Percentiles rank a stretch among this genome's conserved stretches.
Evolutionary conservation across 1,284 basidiomycete genomes (phyloP).

Genomic region (Neotropicomus parvogracilis): DNA sequence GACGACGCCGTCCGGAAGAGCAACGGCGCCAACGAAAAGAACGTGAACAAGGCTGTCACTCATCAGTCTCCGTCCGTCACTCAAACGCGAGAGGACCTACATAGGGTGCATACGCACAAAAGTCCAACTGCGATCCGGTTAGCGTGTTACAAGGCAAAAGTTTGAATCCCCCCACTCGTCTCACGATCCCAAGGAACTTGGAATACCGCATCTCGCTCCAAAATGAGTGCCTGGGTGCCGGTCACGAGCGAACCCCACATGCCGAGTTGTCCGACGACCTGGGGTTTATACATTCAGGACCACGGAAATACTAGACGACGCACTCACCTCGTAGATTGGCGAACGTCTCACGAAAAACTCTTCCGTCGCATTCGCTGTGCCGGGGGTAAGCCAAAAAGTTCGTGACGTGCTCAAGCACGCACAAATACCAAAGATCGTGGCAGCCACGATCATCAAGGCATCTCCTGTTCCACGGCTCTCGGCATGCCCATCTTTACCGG

Average conservation of each 20-base stretch:
- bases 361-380: constrained; percentile 75
- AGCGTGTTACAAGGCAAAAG: neutral
- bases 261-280: constrained; percentile 79
- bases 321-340: constrained; percentile 68
- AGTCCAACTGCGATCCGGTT: constrained; percentile 54
- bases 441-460: constrained; percentile 78
- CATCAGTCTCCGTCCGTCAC: constrained; percentile 11
- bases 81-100: constrained; percentile 27
- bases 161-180: constrained; percentile 48
- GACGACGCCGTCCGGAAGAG: constrained; percentile 80
- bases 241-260: constrained; percentile 79
- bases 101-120: constrained; percentile 61
- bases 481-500: constrained; percentile 64
- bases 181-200: constrained; percentile 64
- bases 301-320: neutral
- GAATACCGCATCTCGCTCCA: constrained; percentile 67
- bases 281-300: neutral
- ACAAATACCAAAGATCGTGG: constrained; percentile 82
- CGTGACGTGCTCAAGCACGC: constrained; percentile 28
- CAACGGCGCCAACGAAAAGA: constrained; percentile 81
- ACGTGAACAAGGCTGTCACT: constrained; percentile 59
- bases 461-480: constrained; percentile 67
- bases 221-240: constrained; percentile 65
- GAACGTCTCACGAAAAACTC: constrained; percentile 78
- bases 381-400: neutral